Conservation (phyloP, 2,329 filamentous ascomycete genomes). For the Talaromyces islandicus region DNA sequence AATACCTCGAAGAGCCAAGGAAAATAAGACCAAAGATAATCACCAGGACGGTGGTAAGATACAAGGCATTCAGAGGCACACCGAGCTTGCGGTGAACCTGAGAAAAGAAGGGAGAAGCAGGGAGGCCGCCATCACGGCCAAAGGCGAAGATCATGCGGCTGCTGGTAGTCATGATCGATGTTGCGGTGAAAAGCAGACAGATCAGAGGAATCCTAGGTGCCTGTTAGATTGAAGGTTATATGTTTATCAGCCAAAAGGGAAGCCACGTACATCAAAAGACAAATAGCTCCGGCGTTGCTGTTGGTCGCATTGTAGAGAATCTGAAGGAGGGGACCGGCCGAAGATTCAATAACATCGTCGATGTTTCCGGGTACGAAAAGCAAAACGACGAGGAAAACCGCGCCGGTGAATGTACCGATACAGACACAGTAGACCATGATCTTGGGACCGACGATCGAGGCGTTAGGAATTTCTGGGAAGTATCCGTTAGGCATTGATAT, state of each 20-base stretch:
- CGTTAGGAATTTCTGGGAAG: constrained; percentile 34
- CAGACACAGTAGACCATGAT: constrained; percentile 61
- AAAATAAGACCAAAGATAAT: constrained; percentile 66
- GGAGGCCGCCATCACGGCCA: constrained; percentile 60
- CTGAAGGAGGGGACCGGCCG: constrained; percentile 54
- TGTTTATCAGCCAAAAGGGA: neutral
- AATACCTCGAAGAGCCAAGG: constrained; percentile 51
- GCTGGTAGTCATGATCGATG: constrained; percentile 60
- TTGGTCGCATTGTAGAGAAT: constrained; percentile 59
- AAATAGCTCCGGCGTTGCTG: constrained; percentile 56
- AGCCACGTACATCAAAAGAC: constrained; percentile 51
- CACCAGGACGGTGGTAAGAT: constrained; percentile 55
- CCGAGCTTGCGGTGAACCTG: constrained; percentile 56
- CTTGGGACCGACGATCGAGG: constrained; percentile 53
- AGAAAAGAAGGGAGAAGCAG: constrained; percentile 55
- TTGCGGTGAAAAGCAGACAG: constrained; percentile 59
- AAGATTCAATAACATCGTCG: constrained; percentile 48
- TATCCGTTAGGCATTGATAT: neutral
- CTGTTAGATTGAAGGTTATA: neutral
- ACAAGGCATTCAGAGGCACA: constrained; percentile 61
- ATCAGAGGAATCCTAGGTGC: constrained; percentile 49
- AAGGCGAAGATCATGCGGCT: constrained; percentile 64
- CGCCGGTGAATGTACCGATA: constrained; percentile 59
- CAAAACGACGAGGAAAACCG: constrained; percentile 56
- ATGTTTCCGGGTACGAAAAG: constrained; percentile 60